Base-by-base conservation (phyloP, 2,329 filamentous ascomycete genomes). In the Pseudonectria foliicola region DNA sequence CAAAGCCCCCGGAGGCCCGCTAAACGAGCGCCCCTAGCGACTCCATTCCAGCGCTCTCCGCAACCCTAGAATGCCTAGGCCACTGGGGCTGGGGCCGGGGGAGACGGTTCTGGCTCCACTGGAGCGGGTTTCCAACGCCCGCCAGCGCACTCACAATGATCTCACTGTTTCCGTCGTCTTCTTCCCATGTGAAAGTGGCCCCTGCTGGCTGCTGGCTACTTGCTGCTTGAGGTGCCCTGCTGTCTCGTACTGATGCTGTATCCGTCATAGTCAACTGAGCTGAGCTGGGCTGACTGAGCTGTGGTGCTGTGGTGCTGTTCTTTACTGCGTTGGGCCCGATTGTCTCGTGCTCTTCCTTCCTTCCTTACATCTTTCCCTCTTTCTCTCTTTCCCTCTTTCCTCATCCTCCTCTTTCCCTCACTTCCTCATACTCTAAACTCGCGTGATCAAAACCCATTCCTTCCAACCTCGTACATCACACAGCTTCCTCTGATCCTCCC, bases 101-200 rank as follows among this genome's bases (percentile, higher is more conserved):
- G n/a, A n/a, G n/a, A n/a, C 18, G 18, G 5, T 21, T 21, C 5
- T 8, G 8, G 18, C 18, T 21, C 18, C 18, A 21, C 18, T 21
- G 18, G 8, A 21, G 18, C 8, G 18, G 18, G 18, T 21, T 21
- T 5, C 18, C 18, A 21, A 8, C 18, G 5, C 18, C 8, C 8
- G 18, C 18, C 18, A 21, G 18, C 18, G 5, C 18, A 8, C 8
- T 21, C 5, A 5, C 18, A 21, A 8, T 8, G 31, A 35, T 25
- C 21, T 26, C 28, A 21, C 27, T 18, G 23, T 27, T 37, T 38
- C 34, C 25, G 31, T 21, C 29, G 14, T 18, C 33, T 33, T 37
- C 27, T 25, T 31, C 21, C 29, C 39, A 42, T 42, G 39, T 42
- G 39, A 42, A 36, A 42, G 39, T 33, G 33, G 36, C 33, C 27